Evolutionary conservation across 1,139 yeast genomes (phyloP).

Genomic region (Lizanozyma gosingica): DNA sequence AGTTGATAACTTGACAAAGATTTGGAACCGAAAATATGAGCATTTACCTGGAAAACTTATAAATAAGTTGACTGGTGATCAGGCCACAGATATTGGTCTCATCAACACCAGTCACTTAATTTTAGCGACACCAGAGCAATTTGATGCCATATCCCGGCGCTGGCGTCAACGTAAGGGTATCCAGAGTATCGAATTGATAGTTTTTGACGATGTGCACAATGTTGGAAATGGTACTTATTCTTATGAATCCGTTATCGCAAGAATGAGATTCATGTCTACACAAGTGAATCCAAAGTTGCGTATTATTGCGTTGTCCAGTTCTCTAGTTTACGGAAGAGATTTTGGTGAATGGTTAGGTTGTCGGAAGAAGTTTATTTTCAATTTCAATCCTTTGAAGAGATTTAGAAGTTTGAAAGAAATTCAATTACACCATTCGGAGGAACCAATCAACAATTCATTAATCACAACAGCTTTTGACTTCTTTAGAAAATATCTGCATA

Average conservation of each 20-base stretch:
- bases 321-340: constrained; percentile 69
- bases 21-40: constrained; percentile 46
- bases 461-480: constrained; percentile 37
- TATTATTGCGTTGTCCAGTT: constrained; percentile 56
- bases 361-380: constrained; percentile 43
- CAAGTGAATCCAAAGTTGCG: constrained; percentile 45
- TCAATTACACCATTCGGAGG: constrained; percentile 43
- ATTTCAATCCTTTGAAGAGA: constrained; percentile 60
- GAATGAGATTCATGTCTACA: constrained; percentile 61
- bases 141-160: constrained; percentile 62
- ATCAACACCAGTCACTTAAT: constrained; percentile 56
- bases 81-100: constrained; percentile 37
- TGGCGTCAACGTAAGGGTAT: constrained; percentile 76
- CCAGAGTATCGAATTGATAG: constrained; percentile 56
- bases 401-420: constrained; percentile 47
- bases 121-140: constrained; percentile 73
- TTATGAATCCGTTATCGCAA: constrained; percentile 63
- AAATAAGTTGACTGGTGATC: constrained; percentile 47
- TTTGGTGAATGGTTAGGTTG: constrained; percentile 86
- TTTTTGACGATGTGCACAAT: constrained; percentile 71
- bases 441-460: constrained; percentile 44
- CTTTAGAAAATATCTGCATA: constrained; percentile 14
- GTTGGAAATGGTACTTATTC: constrained; percentile 43
- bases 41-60: constrained; percentile 39
- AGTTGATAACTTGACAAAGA: constrained; percentile 34